phyloP scores from a whole-genome alignment of 78 protist species.

The Guillardia theta region DNA sequence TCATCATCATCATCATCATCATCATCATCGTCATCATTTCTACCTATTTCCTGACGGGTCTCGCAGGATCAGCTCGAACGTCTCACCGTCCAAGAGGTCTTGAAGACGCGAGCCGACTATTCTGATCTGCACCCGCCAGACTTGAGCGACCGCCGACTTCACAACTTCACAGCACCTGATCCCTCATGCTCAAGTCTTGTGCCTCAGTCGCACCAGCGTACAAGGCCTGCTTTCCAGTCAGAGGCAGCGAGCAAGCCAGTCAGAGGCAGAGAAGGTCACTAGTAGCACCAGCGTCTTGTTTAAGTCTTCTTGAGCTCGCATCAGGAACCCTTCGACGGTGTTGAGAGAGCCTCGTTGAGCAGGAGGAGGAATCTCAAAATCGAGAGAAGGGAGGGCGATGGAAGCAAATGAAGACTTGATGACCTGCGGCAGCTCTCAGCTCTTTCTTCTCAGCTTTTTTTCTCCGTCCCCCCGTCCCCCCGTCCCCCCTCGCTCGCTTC shows the following conservation, averaged over 20 bases:
- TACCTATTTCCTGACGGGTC: not conserved
- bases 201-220: too few species aligned
- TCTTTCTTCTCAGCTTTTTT: not conserved
- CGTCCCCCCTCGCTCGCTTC: too few species aligned
- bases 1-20: not conserved
- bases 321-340: not conserved
- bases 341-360: not conserved
- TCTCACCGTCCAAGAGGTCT: not conserved
- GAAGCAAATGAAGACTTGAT: not conserved
- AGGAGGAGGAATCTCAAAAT: not conserved
- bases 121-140: too few species aligned
- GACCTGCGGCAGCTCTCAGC: not conserved
- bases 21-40: not conserved
- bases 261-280: too few species aligned
- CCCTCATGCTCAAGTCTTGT: too few species aligned
- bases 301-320: too few species aligned
- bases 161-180: too few species aligned
- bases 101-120: not conserved
- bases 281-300: too few species aligned
- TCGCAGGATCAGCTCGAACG: not conserved
- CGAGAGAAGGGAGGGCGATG: not conserved
- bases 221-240: too few species aligned
- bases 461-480: too few species aligned
- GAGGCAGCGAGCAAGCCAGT: too few species aligned
- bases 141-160: too few species aligned